Evolutionary conservation across 164 flowering plant species (phyloP), one percentile per base, ranked within the genome.

Genomic region (Macadamia integrifolia): DNA sequence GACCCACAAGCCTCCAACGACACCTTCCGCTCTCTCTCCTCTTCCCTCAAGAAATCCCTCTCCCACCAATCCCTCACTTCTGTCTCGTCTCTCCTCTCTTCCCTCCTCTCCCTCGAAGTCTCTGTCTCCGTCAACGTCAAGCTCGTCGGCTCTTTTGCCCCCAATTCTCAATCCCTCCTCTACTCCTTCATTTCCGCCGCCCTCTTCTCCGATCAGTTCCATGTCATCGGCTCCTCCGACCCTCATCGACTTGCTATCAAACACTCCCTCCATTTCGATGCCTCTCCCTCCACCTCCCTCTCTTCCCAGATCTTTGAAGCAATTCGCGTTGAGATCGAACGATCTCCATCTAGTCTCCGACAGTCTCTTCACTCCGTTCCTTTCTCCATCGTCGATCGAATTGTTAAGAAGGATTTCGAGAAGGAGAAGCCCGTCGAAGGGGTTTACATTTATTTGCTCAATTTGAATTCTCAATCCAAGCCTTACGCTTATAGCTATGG

Each of bases 1-100:
- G 98, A 93, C 79, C 97, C 97, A 29, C 81, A 64, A 10, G 87
- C 89, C 60, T 32, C 77, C 72, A 91, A 91, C 76, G 98, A 93
- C 60, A 57, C 81, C 66, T 78, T 65, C 66, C 71, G 44, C 69
- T 69, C 71, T 29, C 78, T 78, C n/a, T 32, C 75, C 6, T 69
- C 78, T 10, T 15, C 76, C 42, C 78, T 80, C 70, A 80, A 71
- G 82, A 68, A 82, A 82, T 62, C 75, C 66, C 82, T 70, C 70
- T 59, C 79, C 62, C 13, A 61, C 52, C 52, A 65, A 44, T 56
- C 76, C 65, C 64, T 32, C 57, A 57, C 75, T 49, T 11, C 67
- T 62, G 8, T 66, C 73, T 40, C 64, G 58, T 66, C 73, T 43
- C 61, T 56, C 52, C 55, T 62, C 72, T 56, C 80, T 70, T 60